A percentile compares a stretch with the other conserved stretches of the same genome.
Conservation (phyloP, 306 rosid genomes). For the Cucurbita maxima region DNA sequence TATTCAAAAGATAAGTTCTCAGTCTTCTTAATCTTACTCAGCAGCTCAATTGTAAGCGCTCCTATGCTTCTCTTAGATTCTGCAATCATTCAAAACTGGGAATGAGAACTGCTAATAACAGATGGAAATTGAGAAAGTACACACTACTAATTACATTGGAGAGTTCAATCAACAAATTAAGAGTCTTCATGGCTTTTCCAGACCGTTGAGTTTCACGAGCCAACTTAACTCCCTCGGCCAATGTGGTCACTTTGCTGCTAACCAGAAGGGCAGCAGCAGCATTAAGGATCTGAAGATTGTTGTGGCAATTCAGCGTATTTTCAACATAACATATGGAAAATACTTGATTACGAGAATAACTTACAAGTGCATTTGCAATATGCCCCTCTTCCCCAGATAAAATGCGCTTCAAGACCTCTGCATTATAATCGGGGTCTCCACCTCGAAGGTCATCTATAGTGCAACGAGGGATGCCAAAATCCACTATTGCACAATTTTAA, state of each 20-base stretch:
- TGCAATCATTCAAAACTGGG: not conserved
- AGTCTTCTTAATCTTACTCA: not conserved
- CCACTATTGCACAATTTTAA: constrained; percentile 32
- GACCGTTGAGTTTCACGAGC: constrained; percentile 67
- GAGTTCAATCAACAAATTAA: constrained; percentile 40
- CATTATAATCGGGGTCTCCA: constrained; percentile 65
- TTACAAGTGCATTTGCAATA: constrained; percentile 76
- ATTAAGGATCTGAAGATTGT: constrained; percentile 44
- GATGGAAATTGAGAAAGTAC: not conserved
- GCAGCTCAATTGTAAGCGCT: not conserved
- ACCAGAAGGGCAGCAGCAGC: constrained; percentile 83
- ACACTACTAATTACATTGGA: constrained; percentile 35
- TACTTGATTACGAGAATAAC: constrained; percentile 14
- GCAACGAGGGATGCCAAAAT: constrained; percentile 80
- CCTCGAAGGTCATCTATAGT: constrained; percentile 55
- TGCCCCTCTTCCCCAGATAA: constrained; percentile 71
- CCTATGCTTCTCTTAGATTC: not conserved
- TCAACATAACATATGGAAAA: not conserved
- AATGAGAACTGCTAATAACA: not conserved
- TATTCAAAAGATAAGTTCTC: not conserved
- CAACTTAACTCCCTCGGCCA: constrained; percentile 53
- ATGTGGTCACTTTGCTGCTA: constrained; percentile 41
- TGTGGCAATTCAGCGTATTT: constrained; percentile 4
- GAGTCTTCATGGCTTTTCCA: constrained; percentile 69
- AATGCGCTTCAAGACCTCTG: constrained; percentile 51